Evolutionary conservation across 345 rosid genomes (phyloP).

Genomic region (Arabidopsis suecica): DNA sequence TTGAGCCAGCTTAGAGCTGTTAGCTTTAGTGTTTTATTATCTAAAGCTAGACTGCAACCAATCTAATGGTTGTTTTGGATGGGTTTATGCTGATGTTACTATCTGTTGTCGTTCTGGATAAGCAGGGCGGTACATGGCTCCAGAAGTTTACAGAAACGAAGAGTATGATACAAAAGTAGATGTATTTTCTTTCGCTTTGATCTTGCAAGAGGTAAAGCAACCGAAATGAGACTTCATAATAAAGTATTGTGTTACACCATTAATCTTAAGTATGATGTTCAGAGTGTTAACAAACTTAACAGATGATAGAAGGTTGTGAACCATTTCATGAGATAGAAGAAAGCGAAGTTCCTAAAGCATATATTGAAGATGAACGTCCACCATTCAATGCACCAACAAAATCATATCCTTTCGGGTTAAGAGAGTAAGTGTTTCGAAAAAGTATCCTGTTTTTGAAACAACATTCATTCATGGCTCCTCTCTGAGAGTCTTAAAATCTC

Average conservation of each 20-base stretch:
- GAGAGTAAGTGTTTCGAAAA: conserved; percentile 54
- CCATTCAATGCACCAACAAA: conserved; percentile 70
- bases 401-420: conserved; percentile 61
- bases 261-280: neutral
- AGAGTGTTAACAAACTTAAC: conserved; percentile 27
- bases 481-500: neutral
- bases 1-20: conserved; percentile 16
- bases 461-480: neutral
- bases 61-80: conserved; percentile 8
- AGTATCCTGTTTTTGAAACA: neutral
- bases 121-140: conserved; percentile 83
- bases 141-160: conserved; percentile 79
- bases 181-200: conserved; percentile 81
- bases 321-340: conserved; percentile 69
- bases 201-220: conserved; percentile 75
- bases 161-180: conserved; percentile 85
- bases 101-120: neutral
- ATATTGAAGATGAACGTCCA: conserved; percentile 69
- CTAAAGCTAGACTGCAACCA: neutral
- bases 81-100: conserved; percentile 20
- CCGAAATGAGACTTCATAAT: neutral
- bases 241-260: neutral
- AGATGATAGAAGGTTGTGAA: conserved; percentile 87
- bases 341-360: conserved; percentile 75
- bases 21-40: neutral